phyloP scores from a whole-genome alignment of 1,284 basidiomycete genomes.

The Malassezia globosa region DNA sequence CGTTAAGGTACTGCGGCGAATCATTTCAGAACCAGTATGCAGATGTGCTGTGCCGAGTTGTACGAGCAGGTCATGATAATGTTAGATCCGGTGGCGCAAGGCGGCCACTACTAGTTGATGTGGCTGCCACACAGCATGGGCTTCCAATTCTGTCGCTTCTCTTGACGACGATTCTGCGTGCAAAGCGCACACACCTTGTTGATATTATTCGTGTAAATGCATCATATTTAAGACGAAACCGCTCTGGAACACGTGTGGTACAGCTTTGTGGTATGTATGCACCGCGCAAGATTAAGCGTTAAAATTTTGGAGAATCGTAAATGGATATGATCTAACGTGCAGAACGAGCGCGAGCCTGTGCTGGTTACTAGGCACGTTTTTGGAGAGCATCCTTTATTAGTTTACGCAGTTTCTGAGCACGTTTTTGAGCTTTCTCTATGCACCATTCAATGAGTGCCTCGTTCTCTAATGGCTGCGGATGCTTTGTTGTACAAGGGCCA shows the following conservation, averaged over 20 bases:
- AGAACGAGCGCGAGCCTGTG: constrained; percentile 42
- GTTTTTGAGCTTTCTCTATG: constrained; percentile 7
- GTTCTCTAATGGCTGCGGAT: not conserved
- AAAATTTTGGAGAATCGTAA: too few species aligned
- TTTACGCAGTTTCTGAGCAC: constrained; percentile 3
- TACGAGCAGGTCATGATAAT: not conserved
- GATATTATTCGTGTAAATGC: constrained; percentile 37
- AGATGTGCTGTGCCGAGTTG: constrained; percentile 23
- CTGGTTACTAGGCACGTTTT: constrained; percentile 25
- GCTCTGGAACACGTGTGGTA: constrained; percentile 40
- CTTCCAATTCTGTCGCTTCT: constrained; percentile 39
- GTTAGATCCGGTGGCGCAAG: not conserved
- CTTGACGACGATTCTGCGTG: constrained; percentile 31
- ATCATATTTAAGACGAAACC: constrained; percentile 41
- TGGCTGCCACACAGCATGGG: constrained; percentile 37
- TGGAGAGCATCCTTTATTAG: constrained; percentile 1
- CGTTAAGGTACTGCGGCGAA: constrained; percentile 27
- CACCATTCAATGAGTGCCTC: constrained; percentile 2
- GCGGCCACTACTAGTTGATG: constrained; percentile 33
- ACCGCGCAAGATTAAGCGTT: too few species aligned
- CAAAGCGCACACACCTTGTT: constrained; percentile 33
- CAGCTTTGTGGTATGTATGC: constrained; percentile 33
- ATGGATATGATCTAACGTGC: not conserved
- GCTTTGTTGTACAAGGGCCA: not conserved
- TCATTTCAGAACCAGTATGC: constrained; percentile 27